Evolutionary conservation across 1,284 basidiomycete genomes (phyloP), one percentile per base, ranked within the genome.

Genomic region (Tilletia caries): DNA sequence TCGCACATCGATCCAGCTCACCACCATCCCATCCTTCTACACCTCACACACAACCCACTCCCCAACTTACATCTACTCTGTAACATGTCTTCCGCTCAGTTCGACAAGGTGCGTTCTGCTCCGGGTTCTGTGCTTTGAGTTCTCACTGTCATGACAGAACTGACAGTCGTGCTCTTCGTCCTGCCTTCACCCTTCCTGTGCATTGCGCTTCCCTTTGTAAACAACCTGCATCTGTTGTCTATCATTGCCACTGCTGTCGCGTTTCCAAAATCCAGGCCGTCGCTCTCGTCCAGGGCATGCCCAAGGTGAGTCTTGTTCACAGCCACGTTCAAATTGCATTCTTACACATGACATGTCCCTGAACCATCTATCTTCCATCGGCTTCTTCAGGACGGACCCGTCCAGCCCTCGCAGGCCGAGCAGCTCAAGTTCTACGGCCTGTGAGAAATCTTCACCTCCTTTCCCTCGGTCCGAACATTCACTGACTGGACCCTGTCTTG

Each of bases 391-490:
- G 58, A 80, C 64, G 75, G 76, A 25, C 77, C 79, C 32, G 79
- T 79, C 37, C 75, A 82, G 75, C 79, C 79, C 62, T 68, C 71
- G 46, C 78, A 80, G 75, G 71, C 74, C 29, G 71, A 80, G 29
- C 79, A 83, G 75, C 75, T 83, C 71, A 76, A 73, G 70, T 79
- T 83, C 70, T 83, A 83, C 76, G 73, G 75, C 52, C 73, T 75
- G 73, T 80, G 66, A 64, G 76, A 70, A 33, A 25, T 18, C 37
- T 32, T 23, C 3, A 5, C 20, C 37, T 18, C n/a, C 37, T 44
- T 1, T 20, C n/a, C 34, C 12, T 27, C 23, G 62, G 20, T 37
- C 5, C 41, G 3, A 15, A 48, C 32, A 34, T 50, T 12, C 48
- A 50, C 20, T 50, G 6, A 50, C 48, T 50, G 48, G n/a, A 44